Evolutionary conservation across 768 basidiomycete genomes (phyloP).

Genomic region (Paxillus ammoniavirescens): DNA sequence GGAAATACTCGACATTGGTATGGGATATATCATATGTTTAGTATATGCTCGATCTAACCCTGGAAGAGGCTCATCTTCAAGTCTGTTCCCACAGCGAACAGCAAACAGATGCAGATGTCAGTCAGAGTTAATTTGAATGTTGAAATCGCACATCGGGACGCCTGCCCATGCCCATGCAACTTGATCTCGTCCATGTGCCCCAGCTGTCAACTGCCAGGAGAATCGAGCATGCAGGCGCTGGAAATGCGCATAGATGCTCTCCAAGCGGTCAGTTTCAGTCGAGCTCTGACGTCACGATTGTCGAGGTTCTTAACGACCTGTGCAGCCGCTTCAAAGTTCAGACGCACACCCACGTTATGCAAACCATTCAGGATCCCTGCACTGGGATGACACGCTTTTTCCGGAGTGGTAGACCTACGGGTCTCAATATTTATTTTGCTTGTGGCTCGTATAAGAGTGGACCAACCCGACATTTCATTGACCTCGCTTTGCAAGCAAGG

Average conservation of each 20-base stretch:
- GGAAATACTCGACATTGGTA: conserved; percentile 38
- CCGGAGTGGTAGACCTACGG: conserved; percentile 76
- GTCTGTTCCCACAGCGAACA: conserved; percentile 49
- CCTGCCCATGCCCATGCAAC: conserved; percentile 47
- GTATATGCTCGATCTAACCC: background rate
- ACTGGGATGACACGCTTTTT: too few species aligned
- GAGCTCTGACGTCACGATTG: conserved; percentile 7
- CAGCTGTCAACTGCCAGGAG: conserved; percentile 40
- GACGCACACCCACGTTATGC: conserved; percentile 53
- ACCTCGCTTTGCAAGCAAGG: too few species aligned
- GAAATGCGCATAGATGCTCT: conserved; percentile 57
- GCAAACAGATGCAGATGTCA: too few species aligned
- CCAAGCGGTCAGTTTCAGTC: conserved; percentile 40
- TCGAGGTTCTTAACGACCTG: conserved; percentile 29
- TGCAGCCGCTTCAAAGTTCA: conserved; percentile 45
- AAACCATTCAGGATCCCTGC: conserved; percentile 51
- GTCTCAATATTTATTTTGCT: conserved; percentile 39
- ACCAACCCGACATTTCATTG: too few species aligned
- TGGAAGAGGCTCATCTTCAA: conserved; percentile 12
- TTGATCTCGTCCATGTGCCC: conserved; percentile 41
- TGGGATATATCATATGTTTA: too few species aligned
- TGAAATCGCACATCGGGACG: conserved; percentile 55
- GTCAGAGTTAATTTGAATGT: too few species aligned
- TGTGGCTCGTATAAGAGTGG: too few species aligned
- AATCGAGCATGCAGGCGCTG: conserved; percentile 41